These are phyloP conservation scores for Coprinopsis sp. DNA, from an alignment of 768 basidiomycete species.

Conservation along the genomic window DNA sequence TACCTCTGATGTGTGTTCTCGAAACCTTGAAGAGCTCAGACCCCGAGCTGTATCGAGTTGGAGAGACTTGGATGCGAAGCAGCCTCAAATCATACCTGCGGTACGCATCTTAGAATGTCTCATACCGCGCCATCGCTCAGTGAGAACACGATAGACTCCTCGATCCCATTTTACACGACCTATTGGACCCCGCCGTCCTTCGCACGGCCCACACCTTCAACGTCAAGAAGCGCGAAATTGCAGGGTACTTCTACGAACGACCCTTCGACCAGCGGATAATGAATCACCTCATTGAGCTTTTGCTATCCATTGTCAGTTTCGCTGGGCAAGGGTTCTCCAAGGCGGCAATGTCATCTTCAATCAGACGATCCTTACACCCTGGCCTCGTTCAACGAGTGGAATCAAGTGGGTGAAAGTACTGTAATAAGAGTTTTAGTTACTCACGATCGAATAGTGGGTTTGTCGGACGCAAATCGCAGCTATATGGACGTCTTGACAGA, in stretches of 20 bases:
- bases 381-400: conserved; percentile 61
- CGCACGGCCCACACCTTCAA: conserved; percentile 45
- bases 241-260: conserved; percentile 63
- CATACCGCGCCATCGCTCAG: not conserved
- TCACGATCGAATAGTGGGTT: conserved; percentile 28
- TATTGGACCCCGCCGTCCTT: conserved; percentile 66
- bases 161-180: conserved; percentile 78
- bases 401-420: conserved; percentile 39
- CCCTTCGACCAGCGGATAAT: conserved; percentile 74
- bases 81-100: conserved; percentile 87
- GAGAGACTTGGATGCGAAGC: conserved; percentile 97
- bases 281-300: conserved; percentile 69
- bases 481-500: conserved; percentile 79
- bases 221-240: conserved; percentile 62
- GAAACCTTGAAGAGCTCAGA: conserved; percentile 78
- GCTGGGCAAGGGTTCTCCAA: conserved; percentile 88
- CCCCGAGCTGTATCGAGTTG: conserved; percentile 67
- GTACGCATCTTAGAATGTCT: conserved; percentile 34
- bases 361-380: conserved; percentile 62
- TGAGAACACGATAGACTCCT: conserved; percentile 54
- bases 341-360: conserved; percentile 56
- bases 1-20: conserved; percentile 84
- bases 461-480: conserved; percentile 46
- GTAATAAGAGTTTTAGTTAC: conserved; percentile 1
- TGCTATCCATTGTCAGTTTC: conserved; percentile 75